Evolutionary conservation across 2,329 filamentous ascomycete species (phyloP).

Genomic region (Pseudocercospora musae): DNA sequence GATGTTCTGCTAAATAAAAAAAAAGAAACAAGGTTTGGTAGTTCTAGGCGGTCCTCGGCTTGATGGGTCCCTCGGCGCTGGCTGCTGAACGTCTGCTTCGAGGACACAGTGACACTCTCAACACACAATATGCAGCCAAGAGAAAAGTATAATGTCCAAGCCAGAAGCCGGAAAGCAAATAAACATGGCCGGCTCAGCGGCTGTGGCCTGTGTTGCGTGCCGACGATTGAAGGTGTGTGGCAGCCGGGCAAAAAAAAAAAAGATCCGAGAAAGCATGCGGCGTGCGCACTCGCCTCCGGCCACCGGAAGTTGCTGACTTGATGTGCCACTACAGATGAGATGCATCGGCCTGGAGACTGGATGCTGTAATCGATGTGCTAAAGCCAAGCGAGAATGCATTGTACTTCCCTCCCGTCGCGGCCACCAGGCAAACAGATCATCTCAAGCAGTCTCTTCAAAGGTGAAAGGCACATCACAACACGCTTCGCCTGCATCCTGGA

Average conservation of each 20-base stretch:
- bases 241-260: not conserved
- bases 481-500: not conserved
- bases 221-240: not conserved
- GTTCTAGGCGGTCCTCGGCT: not conserved
- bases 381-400: not conserved
- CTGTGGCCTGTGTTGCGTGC: not conserved
- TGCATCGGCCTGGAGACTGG: not conserved
- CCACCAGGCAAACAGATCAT: not conserved
- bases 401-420: not conserved
- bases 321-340: not conserved
- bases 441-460: not conserved
- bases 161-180: not conserved
- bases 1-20: not conserved
- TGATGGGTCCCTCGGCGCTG: not conserved
- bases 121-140: not conserved
- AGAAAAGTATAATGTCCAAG: not conserved
- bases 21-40: not conserved
- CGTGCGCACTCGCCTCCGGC: not conserved
- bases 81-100: not conserved
- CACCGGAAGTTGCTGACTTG: not conserved
- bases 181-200: not conserved
- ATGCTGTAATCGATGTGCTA: not conserved
- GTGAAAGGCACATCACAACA: not conserved
- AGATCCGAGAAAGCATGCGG: not conserved
- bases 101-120: not conserved